Evolutionary conservation across 345 rosid species (phyloP), one percentile per base, ranked within the genome.

Genomic region (Pugionium dolabratum): DNA sequence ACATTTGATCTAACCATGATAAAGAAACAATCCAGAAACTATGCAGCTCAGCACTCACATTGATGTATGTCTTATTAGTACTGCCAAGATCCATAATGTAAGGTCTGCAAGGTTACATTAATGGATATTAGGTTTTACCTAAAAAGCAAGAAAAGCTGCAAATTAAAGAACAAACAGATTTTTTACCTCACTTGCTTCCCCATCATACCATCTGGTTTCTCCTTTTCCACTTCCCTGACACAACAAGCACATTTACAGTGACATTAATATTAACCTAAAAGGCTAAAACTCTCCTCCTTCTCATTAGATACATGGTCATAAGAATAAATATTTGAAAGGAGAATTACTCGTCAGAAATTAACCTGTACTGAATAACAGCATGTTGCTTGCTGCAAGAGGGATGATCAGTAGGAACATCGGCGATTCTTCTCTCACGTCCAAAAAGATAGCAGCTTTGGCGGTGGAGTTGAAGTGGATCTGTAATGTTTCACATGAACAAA

Each of bases 341-440:
- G 27, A 74, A 68, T 61, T 30, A 48, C 42, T 3, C 26, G 62
- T 62, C 69, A 44, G 42, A 74, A 53, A 66, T 67, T 29, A 80
- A 90, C 97, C 96, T 76, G 73, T 78, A 94, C 65, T 90, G 97
- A 69, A 94, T 82, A 64, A 94, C 90, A 41, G 99, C 97, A 80
- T 94, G 99, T 56, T 94, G 97, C 77, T 94, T 94, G 97, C 99
- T 94, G 78, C 96, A 91, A 45, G 99, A 94, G 50, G 99, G 99
- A 64, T 94, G 99, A 69, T 94, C 99, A 0, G 97, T 94, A 9
- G 99, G 97, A 67, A 94, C 52, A 61, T 94, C 99, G 2, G 96
- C 96, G 10, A 88, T 81, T 70, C 93, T 89, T 75, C 97, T 85
- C 78, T 91, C 99, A 71, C 99, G 81, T 65, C 97, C 96, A 52